Percentiles rank a stretch among this genome's conserved stretches.
phyloP scores from a whole-genome alignment of 1,284 basidiomycete species.

The Quambalaria eucalypti region DNA sequence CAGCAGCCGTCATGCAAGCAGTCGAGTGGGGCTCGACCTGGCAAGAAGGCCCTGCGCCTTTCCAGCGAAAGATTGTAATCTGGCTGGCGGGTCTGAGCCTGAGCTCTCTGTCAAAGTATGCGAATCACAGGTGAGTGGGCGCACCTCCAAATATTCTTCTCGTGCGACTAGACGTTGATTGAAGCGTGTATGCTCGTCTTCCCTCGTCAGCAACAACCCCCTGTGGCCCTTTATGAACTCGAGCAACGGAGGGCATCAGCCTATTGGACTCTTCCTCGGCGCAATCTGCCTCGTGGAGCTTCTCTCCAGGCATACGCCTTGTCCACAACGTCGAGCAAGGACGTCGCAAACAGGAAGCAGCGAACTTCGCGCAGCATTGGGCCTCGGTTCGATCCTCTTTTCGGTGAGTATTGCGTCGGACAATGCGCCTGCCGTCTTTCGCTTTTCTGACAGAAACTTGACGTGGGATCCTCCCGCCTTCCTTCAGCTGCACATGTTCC shows the following conservation, averaged over 20 bases:
- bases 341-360: slow-evolving; percentile 64
- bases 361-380: slow-evolving; percentile 13
- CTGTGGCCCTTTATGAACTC: slow-evolving; percentile 36
- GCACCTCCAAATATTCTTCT: not conserved
- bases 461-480: no score
- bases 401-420: no score
- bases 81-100: slow-evolving; percentile 36
- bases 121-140: slow-evolving; percentile 19
- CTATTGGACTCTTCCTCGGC: slow-evolving; percentile 17
- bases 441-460: no score
- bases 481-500: slow-evolving; percentile 66
- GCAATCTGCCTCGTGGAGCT: slow-evolving; percentile 13
- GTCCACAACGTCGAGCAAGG: slow-evolving; percentile 49
- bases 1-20: slow-evolving; percentile 20
- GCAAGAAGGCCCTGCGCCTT: not conserved
- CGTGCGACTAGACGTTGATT: not conserved
- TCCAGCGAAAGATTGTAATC: not conserved
- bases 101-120: slow-evolving; percentile 31
- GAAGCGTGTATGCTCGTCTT: no score
- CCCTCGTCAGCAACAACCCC: slow-evolving; percentile 30
- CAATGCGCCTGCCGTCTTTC: no score
- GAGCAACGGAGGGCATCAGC: slow-evolving; percentile 37
- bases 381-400: slow-evolving; percentile 27
- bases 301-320: not conserved
- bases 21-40: slow-evolving; percentile 35